Conservation (phyloP, 768 basidiomycete species). For the Boletus vinaceobasis region DNA sequence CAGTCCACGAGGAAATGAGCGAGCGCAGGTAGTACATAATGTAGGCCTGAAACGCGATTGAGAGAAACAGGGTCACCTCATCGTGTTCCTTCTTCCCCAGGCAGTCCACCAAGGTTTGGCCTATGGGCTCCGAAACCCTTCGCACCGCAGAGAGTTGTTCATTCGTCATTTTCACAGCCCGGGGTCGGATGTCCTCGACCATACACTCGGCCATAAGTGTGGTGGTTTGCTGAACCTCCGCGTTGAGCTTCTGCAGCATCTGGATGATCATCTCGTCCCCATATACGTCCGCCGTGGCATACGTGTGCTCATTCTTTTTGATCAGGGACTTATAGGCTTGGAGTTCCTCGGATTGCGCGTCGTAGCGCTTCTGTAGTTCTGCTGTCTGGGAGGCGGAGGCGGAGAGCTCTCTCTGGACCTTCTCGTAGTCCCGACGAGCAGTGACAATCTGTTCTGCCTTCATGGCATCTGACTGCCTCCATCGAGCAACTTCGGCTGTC, state of each 20-base stretch:
- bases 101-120: neutral
- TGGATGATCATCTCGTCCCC: constrained; percentile 2
- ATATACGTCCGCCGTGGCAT: constrained; percentile 5
- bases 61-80: constrained; percentile 1
- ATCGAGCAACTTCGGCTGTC: neutral
- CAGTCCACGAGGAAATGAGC: constrained; percentile 11
- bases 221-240: constrained; percentile 9
- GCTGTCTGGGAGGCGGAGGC: neutral
- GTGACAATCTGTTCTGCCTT: neutral
- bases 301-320: neutral
- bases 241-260: constrained; percentile 8
- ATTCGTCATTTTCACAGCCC: neutral
- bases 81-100: neutral
- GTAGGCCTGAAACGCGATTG: constrained; percentile 7
- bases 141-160: neutral
- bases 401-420: neutral
- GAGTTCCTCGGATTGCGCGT: neutral
- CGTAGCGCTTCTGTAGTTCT: neutral
- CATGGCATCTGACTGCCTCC: neutral
- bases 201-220: constrained; percentile 5
- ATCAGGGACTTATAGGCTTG: neutral
- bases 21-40: neutral
- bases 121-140: neutral
- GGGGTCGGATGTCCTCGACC: neutral
- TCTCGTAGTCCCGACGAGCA: no score